These are phyloP conservation scores for Musa itinerans DNA, from an alignment of 176 grass and related monocot species.

Conservation along the genomic window DNA sequence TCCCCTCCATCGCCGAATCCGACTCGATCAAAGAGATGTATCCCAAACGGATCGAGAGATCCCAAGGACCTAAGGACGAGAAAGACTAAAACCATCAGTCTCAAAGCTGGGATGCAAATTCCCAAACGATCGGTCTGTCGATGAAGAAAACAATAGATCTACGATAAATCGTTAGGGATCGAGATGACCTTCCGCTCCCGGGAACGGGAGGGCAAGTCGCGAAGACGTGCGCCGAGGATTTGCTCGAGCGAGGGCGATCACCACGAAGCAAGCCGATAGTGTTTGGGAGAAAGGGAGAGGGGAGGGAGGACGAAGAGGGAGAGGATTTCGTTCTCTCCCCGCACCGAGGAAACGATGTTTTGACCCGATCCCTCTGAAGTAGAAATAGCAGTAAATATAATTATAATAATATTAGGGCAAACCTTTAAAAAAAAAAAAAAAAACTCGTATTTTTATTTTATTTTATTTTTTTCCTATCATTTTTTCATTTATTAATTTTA, in stretches of 20 bases:
- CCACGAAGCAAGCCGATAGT: not conserved
- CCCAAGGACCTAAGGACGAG: not conserved
- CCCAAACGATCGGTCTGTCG: no score
- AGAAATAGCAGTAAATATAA: not conserved
- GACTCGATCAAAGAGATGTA: not conserved
- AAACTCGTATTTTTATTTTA: no score
- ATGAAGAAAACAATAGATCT: not conserved
- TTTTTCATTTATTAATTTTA: no score
- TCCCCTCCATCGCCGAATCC: conserved; percentile 58
- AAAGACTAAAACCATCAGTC: not conserved
- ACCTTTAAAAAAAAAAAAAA: no score
- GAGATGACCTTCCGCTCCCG: not conserved
- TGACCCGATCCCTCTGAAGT: not conserved
- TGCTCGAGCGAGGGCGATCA: not conserved
- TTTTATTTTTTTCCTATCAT: no score
- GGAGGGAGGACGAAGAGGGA: not conserved
- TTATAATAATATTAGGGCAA: no score
- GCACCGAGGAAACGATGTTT: not conserved
- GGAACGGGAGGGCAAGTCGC: not conserved
- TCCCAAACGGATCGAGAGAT: not conserved
- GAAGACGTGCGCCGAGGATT: no score
- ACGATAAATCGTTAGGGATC: not conserved
- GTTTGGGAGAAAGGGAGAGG: not conserved
- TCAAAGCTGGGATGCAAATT: not conserved
- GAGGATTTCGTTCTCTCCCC: not conserved